These are phyloP conservation scores for Teunomyces atbi DNA, from an alignment of 805 yeast genomes.

Conservation along the genomic window DNA sequence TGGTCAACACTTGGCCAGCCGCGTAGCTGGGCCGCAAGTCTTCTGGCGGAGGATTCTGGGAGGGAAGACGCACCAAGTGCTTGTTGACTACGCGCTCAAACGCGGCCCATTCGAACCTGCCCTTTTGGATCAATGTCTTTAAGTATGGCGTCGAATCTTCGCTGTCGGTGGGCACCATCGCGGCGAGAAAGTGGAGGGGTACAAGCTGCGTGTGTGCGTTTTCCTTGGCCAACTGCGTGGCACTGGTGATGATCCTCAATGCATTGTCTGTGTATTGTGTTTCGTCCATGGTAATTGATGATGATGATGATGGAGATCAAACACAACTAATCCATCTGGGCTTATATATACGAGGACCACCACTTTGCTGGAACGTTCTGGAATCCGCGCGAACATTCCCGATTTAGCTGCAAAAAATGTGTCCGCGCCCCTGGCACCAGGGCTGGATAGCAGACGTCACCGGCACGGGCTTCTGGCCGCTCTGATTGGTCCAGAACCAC, in stretches of 20 bases:
- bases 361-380: constrained; percentile 5
- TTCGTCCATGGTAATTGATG: constrained; percentile 45
- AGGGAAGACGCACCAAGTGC: constrained; percentile 78
- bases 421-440: neutral
- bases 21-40: constrained; percentile 74
- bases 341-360: constrained; percentile 20
- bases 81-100: constrained; percentile 80
- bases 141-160: constrained; percentile 53
- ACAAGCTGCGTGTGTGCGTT: constrained; percentile 78
- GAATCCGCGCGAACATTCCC: constrained; percentile 1
- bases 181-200: constrained; percentile 91
- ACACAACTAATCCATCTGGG: constrained; percentile 17
- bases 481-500: neutral
- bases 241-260: constrained; percentile 71
- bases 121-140: constrained; percentile 80
- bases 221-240: constrained; percentile 79
- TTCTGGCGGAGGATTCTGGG: constrained; percentile 86
- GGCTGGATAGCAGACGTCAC: neutral
- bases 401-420: constrained; percentile 1
- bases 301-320: neutral
- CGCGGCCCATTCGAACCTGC: constrained; percentile 80
- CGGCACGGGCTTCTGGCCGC: no score
- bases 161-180: constrained; percentile 69
- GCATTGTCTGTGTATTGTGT: constrained; percentile 94
- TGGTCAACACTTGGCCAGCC: constrained; percentile 70